Conservation (phyloP, 1,284 basidiomycete species). For the Xerocomus minutiporus region DNA sequence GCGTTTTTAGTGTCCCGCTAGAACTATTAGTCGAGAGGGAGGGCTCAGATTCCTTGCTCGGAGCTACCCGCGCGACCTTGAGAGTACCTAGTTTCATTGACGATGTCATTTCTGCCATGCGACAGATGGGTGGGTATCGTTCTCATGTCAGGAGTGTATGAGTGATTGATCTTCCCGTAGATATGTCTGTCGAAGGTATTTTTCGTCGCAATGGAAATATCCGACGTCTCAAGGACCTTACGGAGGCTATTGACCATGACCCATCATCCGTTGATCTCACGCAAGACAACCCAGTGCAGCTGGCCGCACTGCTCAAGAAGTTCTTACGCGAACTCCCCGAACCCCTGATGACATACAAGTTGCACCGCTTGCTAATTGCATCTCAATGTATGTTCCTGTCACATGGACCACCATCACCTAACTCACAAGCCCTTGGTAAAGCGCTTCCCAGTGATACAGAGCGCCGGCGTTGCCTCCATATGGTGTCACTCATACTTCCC, state of each 20-base stretch:
- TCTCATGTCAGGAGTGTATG: slow-evolving; percentile 3
- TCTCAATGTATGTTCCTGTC: slow-evolving; percentile 68
- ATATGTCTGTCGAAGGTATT: slow-evolving; percentile 98
- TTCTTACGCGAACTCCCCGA: slow-evolving; percentile 96
- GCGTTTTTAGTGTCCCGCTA: slow-evolving; percentile 90
- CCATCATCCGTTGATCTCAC: slow-evolving; percentile 85
- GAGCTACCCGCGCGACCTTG: slow-evolving; percentile 81
- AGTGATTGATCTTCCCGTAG: slow-evolving; percentile 39
- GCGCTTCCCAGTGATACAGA: slow-evolving; percentile 76
- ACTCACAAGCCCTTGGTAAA: slow-evolving; percentile 32
- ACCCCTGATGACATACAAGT: slow-evolving; percentile 90
- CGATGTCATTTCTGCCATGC: slow-evolving; percentile 96
- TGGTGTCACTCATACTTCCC: slow-evolving; percentile 84
- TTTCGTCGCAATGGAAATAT: slow-evolving; percentile 99
- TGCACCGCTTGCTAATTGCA: slow-evolving; percentile 86
- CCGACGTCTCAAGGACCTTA: slow-evolving; percentile 83
- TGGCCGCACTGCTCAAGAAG: slow-evolving; percentile 95
- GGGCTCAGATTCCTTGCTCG: slow-evolving; percentile 89
- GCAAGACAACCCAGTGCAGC: slow-evolving; percentile 94
- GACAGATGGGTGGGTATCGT: slow-evolving; percentile 86
- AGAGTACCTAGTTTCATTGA: slow-evolving; percentile 97
- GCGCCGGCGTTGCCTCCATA: slow-evolving; percentile 79
- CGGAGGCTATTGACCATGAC: slow-evolving; percentile 92
- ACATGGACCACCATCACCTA: not conserved
- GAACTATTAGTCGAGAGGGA: slow-evolving; percentile 94